A percentile compares a stretch with the other conserved stretches of the same genome.
phyloP scores from a whole-genome alignment of 106 monocot species.

The Phalaenopsis equestris region DNA sequence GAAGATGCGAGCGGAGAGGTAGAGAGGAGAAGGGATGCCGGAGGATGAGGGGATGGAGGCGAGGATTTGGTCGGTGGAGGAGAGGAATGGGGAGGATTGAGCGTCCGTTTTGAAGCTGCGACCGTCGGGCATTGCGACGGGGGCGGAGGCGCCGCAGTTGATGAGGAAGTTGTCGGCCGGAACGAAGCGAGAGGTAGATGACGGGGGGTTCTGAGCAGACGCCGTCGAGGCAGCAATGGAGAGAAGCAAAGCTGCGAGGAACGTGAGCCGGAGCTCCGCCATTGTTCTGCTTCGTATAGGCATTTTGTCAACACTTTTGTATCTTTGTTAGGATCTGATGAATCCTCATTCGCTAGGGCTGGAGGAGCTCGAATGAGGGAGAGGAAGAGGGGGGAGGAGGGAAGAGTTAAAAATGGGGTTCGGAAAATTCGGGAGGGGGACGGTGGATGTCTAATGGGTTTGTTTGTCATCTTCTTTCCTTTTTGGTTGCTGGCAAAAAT shows the following conservation, averaged over 20 bases:
- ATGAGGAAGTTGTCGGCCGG: conserved; percentile 74
- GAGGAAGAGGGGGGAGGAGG: too few relatives aligned
- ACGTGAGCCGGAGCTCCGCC: background rate
- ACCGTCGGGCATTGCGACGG: conserved; percentile 37
- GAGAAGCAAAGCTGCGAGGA: background rate
- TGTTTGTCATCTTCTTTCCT: too few relatives aligned
- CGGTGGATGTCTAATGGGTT: too few relatives aligned
- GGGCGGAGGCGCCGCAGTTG: conserved; percentile 50
- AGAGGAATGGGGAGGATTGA: conserved; percentile 41
- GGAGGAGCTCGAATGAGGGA: too few relatives aligned
- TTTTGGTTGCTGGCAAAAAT: too few relatives aligned
- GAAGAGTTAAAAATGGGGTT: too few relatives aligned
- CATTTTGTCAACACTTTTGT: background rate
- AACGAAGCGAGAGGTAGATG: conserved; percentile 16
- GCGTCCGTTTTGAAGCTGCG: conserved; percentile 62
- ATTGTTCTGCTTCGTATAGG: background rate
- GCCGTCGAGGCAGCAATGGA: background rate
- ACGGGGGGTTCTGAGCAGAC: conserved; percentile 1
- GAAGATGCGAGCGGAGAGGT: conserved; percentile 73
- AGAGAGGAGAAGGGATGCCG: conserved; percentile 58
- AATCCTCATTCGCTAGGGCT: background rate
- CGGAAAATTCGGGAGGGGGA: too few relatives aligned
- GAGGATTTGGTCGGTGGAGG: conserved; percentile 29
- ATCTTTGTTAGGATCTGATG: background rate
- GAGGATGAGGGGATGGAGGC: conserved; percentile 32